Percentiles rank a stretch among this genome's conserved stretches.
phyloP scores from a whole-genome alignment of 1,139 yeast genomes.

The Pichia sp. region DNA sequence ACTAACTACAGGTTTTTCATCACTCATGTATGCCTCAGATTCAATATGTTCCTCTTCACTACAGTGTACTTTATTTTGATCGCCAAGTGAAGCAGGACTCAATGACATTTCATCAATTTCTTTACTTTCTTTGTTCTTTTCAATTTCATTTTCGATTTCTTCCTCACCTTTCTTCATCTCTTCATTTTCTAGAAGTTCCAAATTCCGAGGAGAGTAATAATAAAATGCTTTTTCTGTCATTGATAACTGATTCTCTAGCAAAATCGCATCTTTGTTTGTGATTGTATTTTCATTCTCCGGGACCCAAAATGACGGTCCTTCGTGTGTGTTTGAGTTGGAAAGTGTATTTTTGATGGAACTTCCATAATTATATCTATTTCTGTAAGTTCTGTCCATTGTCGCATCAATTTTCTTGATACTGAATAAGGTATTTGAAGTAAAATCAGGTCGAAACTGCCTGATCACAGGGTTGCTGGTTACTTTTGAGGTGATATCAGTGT shows the following conservation, averaged over 20 bases:
- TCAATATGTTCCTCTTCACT: too few relatives aligned
- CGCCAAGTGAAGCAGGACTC: too few relatives aligned
- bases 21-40: too few relatives aligned
- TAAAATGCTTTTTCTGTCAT: slow-evolving; percentile 23
- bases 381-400: slow-evolving; percentile 5
- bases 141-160: neutral
- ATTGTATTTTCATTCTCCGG: slow-evolving; percentile 31
- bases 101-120: neutral
- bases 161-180: neutral
- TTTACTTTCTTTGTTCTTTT: too few relatives aligned
- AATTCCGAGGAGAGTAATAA: slow-evolving; percentile 16
- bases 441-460: neutral
- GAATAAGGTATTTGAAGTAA: neutral
- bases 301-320: slow-evolving; percentile 25
- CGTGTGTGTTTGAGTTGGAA: neutral
- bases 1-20: too few relatives aligned
- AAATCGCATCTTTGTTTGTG: slow-evolving; percentile 22
- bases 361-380: neutral
- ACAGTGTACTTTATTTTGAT: too few relatives aligned
- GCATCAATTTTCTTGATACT: slow-evolving; percentile 20
- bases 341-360: neutral
- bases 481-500: neutral
- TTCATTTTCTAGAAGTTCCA: neutral
- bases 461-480: too few relatives aligned
- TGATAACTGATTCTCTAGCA: slow-evolving; percentile 24